phyloP scores from a whole-genome alignment of 495 filamentous ascomycete species.

The Neurospora sp. region DNA sequence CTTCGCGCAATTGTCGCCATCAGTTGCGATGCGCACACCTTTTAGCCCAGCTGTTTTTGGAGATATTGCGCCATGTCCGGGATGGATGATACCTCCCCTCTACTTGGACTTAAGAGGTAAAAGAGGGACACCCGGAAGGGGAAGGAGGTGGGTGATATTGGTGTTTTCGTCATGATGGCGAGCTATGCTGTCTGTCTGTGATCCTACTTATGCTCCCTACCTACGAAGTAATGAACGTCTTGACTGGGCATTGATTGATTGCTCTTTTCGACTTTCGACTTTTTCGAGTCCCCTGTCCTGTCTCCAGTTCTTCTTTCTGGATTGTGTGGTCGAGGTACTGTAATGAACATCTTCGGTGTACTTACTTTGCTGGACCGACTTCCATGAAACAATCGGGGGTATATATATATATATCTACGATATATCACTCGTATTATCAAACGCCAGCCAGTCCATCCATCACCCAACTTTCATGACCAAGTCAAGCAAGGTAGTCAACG shows the following conservation, averaged over 20 bases:
- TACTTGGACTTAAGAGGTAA: background rate
- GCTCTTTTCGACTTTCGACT: background rate
- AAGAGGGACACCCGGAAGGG: background rate
- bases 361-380: background rate
- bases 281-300: no score
- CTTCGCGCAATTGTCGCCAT: background rate
- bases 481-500: background rate
- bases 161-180: background rate
- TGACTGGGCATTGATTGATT: background rate
- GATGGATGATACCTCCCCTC: background rate
- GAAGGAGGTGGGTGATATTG: background rate
- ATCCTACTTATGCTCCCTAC: background rate
- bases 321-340: background rate
- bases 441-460: background rate
- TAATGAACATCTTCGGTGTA: background rate
- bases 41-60: background rate
- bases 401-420: no score
- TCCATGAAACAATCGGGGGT: no score
- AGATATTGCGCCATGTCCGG: background rate
- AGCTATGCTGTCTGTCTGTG: background rate
- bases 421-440: no score
- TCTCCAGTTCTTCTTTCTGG: background rate
- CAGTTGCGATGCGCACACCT: background rate
- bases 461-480: background rate
- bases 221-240: background rate